Evolutionary conservation across 1,284 basidiomycete genomes (phyloP).

Genomic region (Ceratobasidium sp.): DNA sequence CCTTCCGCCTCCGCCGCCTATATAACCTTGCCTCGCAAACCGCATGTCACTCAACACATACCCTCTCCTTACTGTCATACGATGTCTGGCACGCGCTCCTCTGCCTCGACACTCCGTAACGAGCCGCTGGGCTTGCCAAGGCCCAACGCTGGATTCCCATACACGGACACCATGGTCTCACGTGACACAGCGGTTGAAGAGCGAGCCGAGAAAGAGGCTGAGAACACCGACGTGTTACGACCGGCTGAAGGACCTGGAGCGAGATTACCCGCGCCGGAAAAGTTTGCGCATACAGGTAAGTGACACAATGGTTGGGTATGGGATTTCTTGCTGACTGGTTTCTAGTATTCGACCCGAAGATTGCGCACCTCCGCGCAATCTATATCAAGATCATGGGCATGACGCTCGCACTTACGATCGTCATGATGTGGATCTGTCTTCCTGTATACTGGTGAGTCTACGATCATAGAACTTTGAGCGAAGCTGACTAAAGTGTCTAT

Average conservation of each 20-base stretch:
- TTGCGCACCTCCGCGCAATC: constrained; percentile 42
- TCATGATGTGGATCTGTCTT: constrained; percentile 46
- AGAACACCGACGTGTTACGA: constrained; percentile 10
- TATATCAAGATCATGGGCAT: constrained; percentile 47
- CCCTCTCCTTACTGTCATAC: not conserved
- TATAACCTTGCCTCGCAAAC: not conserved
- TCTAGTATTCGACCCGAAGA: constrained; percentile 45
- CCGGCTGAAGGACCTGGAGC: constrained; percentile 35
- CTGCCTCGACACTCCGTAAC: constrained; percentile 15
- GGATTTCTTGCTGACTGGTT: not conserved
- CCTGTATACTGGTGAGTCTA: constrained; percentile 4
- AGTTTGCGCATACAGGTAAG: constrained; percentile 34
- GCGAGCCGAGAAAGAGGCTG: constrained; percentile 20
- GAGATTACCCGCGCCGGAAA: constrained; percentile 27
- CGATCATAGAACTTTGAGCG: not conserved
- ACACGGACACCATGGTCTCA: constrained; percentile 4
- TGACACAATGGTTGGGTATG: not conserved
- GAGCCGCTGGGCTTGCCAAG: constrained; percentile 3
- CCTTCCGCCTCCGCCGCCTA: constrained; percentile 7
- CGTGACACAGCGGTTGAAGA: constrained; percentile 10
- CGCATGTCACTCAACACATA: not conserved
- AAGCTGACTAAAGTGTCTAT: not conserved
- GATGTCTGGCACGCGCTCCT: constrained; percentile 24
- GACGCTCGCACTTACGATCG: constrained; percentile 42
- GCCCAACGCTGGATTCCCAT: not conserved